phyloP scores from a whole-genome alignment of 305 asterid genomes.

The Ilex paraguariensis region DNA sequence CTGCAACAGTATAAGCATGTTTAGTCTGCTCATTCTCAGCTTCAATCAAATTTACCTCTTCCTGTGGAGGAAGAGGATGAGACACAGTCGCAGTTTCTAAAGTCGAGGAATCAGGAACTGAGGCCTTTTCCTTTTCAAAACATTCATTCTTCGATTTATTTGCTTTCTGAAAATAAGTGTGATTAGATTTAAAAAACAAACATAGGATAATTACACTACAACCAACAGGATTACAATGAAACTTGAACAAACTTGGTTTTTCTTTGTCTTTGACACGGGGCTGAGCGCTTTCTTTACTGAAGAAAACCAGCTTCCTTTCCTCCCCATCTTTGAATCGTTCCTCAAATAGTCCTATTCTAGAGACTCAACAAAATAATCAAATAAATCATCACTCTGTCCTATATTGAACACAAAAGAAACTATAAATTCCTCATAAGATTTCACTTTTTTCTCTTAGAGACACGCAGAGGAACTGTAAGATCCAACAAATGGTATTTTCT shows the following conservation, averaged over 20 bases:
- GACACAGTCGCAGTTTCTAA: conserved; percentile 28
- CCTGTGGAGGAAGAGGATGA: conserved; percentile 14
- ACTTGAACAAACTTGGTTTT: conserved; percentile 35
- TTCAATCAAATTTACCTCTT: conserved; percentile 49
- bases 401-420: background rate
- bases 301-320: conserved; percentile 89
- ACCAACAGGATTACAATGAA: background rate
- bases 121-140: conserved; percentile 36
- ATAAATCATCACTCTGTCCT: conserved; percentile 1
- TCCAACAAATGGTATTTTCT: background rate
- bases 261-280: conserved; percentile 59
- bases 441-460: background rate
- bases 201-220: background rate
- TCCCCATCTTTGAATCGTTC: conserved; percentile 59
- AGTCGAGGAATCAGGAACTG: conserved; percentile 22
- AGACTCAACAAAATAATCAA: background rate
- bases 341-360: conserved; percentile 21
- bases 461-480: background rate
- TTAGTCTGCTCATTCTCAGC: conserved; percentile 66
- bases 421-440: background rate
- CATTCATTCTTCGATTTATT: conserved; percentile 35
- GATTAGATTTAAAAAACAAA: too few relatives aligned
- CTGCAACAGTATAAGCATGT: conserved; percentile 75
- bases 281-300: conserved; percentile 84
- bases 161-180: conserved; percentile 25